A percentile compares a stretch with the other conserved stretches of the same genome.
phyloP scores from a whole-genome alignment of 176 grass and related monocot species.

The Luzula sylvatica region DNA sequence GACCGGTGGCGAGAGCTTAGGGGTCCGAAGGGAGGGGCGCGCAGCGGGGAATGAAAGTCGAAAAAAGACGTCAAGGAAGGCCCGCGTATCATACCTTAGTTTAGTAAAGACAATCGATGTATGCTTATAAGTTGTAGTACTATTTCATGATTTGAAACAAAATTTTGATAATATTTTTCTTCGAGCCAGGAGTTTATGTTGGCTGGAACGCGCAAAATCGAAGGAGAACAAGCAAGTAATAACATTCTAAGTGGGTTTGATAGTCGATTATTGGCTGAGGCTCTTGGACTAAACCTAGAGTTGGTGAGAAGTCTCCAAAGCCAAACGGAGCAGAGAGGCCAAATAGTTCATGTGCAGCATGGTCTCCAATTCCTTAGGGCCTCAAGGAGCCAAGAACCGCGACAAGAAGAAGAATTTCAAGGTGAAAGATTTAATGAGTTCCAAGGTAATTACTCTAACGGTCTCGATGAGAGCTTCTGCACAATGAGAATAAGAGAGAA shows the following conservation, averaged over 20 bases:
- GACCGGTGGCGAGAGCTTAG: too few relatives aligned
- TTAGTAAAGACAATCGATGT: too few relatives aligned
- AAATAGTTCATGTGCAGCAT: conserved; percentile 22
- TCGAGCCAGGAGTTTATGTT: conserved; percentile 28
- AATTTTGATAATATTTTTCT: not conserved
- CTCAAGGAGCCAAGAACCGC: conserved; percentile 4
- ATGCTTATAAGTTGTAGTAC: too few relatives aligned
- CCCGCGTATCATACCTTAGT: too few relatives aligned
- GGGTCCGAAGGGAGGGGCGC: too few relatives aligned
- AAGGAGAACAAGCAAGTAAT: not conserved
- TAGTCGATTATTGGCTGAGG: conserved; percentile 23
- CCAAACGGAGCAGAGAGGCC: conserved; percentile 22
- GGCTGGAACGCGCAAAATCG: conserved; percentile 18
- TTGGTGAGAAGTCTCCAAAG: conserved; percentile 20
- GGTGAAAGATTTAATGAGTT: not conserved
- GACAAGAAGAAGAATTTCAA: not conserved
- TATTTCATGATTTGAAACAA: not conserved
- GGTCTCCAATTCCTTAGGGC: conserved; percentile 22
- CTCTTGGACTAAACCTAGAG: conserved; percentile 22
- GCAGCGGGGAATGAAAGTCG: too few relatives aligned
- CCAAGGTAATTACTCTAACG: conserved; percentile 4
- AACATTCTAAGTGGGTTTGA: conserved; percentile 33
- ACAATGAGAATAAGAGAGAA: conserved; percentile 22
- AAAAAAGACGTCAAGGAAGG: too few relatives aligned
- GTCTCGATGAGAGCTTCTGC: conserved; percentile 27